Evolutionary conservation across 805 yeast genomes (phyloP).

Genomic region (Hyphopichia homilentoma): DNA sequence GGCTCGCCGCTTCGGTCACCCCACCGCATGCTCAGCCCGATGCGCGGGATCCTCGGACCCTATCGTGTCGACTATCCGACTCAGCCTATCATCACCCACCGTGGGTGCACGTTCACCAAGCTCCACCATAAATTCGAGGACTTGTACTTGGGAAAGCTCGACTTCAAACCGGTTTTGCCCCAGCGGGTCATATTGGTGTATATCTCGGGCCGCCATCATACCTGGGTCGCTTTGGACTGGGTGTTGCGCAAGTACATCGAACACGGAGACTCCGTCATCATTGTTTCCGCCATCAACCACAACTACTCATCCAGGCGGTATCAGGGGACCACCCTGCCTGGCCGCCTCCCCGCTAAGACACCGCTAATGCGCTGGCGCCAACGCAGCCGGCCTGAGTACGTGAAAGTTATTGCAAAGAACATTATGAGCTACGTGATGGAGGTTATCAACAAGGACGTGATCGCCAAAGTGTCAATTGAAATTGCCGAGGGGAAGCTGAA

Average conservation of each 20-base stretch:
- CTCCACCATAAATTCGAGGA: conserved; percentile 46
- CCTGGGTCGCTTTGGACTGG: conserved; percentile 84
- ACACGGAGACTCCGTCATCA: conserved; percentile 64
- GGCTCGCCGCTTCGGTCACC: conserved; percentile 8
- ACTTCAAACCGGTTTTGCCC: conserved; percentile 40
- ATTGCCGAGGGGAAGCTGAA: conserved; percentile 56
- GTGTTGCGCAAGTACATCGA: conserved; percentile 49
- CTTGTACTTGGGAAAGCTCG: conserved; percentile 37
- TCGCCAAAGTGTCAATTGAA: conserved; percentile 56
- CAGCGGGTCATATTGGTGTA: conserved; percentile 58
- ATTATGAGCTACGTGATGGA: conserved; percentile 51
- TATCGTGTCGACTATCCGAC: conserved; percentile 31
- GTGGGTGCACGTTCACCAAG: conserved; percentile 43
- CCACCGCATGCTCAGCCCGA: conserved; percentile 7
- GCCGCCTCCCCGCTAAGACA: conserved; percentile 16
- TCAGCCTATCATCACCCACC: conserved; percentile 36
- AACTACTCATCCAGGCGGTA: conserved; percentile 6
- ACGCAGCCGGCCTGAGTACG: conserved; percentile 45
- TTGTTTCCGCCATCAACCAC: conserved; percentile 49
- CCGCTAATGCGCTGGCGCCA: conserved; percentile 30
- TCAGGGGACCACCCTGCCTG: conserved; percentile 13
- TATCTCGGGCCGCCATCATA: conserved; percentile 66
- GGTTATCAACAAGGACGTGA: conserved; percentile 41
- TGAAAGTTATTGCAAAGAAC: conserved; percentile 42
- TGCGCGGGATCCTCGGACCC: conserved; percentile 3